Evolutionary conservation across 179 eudicot genomes (phyloP).

Genomic region (Corrigiola litoralis): DNA sequence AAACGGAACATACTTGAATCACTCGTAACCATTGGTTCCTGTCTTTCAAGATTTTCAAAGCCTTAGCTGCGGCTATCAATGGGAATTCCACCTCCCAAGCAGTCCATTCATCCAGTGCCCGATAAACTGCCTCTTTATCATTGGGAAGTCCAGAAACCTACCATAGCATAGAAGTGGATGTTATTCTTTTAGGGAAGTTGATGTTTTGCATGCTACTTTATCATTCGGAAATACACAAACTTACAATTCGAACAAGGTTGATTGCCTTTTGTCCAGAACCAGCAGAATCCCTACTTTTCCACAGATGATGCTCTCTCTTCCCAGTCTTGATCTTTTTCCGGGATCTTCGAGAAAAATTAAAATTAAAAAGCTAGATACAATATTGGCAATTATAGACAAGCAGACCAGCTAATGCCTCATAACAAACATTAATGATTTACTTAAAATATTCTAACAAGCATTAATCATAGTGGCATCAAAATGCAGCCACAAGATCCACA

Average conservation of each 20-base stretch:
- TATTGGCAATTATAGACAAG: neutral
- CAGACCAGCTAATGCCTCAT: neutral
- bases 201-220: neutral
- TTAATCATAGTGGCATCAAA: too few relatives aligned
- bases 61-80: constrained; percentile 85
- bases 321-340: constrained; percentile 45
- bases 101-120: constrained; percentile 77
- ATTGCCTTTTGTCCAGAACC: constrained; percentile 88
- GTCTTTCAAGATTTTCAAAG: constrained; percentile 55
- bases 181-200: neutral
- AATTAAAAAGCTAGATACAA: neutral
- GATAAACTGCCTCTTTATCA: constrained; percentile 81
- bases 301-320: constrained; percentile 81
- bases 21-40: constrained; percentile 69
- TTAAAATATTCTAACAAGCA: too few relatives aligned
- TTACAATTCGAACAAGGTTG: constrained; percentile 71
- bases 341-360: constrained; percentile 23
- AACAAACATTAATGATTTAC: neutral
- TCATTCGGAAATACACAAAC: constrained; percentile 17
- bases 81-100: constrained; percentile 95
- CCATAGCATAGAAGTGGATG: neutral
- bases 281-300: constrained; percentile 72
- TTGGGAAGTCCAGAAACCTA: constrained; percentile 79
- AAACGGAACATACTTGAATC: constrained; percentile 52
- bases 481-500: too few relatives aligned